Evolutionary conservation across 78 protist species (phyloP).

Genomic region (Speleostelium caveatum): DNA sequence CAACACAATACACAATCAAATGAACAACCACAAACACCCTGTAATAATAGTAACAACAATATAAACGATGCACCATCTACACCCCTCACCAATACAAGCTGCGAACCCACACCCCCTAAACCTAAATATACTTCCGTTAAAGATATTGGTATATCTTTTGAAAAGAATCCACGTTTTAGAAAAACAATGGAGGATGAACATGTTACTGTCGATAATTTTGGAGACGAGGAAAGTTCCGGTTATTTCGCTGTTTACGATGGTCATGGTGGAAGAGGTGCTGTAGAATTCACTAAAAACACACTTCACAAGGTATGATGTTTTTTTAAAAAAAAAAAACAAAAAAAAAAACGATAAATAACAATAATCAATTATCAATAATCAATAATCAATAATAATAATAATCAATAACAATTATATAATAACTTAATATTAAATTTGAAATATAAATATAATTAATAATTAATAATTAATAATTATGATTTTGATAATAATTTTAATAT

Average conservation of each 20-base stretch:
- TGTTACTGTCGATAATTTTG: conserved; percentile 65
- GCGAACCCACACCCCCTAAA: conserved; percentile 2
- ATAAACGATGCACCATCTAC: conserved; percentile 48
- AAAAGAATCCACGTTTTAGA: conserved; percentile 77
- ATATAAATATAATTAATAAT: no score
- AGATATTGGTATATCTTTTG: conserved; percentile 59
- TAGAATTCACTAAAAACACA: conserved; percentile 72
- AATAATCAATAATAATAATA: no score
- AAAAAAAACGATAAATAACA: not conserved
- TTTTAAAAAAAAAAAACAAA: no score
- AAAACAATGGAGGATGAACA: conserved; percentile 85
- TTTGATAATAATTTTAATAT: no score
- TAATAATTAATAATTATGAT: no score
- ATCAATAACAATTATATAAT: not conserved
- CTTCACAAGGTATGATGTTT: conserved; percentile 58
- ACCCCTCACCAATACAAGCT: not conserved
- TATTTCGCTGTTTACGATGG: conserved; percentile 83
- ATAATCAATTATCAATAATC: not conserved
- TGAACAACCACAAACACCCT: not conserved
- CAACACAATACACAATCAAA: not conserved
- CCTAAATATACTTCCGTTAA: conserved; percentile 65
- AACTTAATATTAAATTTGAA: not conserved
- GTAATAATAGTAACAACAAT: not conserved
- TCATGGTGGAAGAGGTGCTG: conserved; percentile 86
- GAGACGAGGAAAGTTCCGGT: conserved; percentile 52